These are phyloP conservation scores for Didymella sp. DNA, from an alignment of 2,329 filamentous ascomycete species.

Conservation along the genomic window DNA sequence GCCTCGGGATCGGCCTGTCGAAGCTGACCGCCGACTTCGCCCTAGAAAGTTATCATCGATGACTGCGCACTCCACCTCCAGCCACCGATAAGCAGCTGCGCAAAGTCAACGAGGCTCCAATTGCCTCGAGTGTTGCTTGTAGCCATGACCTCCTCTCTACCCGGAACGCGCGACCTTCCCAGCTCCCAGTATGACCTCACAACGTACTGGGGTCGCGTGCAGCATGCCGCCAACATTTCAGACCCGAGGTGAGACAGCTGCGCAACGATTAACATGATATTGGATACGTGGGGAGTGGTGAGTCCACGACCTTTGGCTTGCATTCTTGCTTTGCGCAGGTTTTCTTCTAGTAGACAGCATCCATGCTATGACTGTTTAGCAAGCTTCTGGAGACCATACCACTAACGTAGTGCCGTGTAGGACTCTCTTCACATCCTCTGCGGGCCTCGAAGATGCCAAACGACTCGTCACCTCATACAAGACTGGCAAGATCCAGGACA, in stretches of 20 bases:
- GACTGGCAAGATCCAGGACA: constrained; percentile 75
- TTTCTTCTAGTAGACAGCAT: not conserved
- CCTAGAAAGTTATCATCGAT: not conserved
- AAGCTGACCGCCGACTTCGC: constrained; percentile 16
- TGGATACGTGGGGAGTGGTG: constrained; percentile 40
- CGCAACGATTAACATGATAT: constrained; percentile 9
- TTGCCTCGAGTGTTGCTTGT: not conserved
- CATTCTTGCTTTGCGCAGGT: not conserved
- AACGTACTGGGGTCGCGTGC: constrained; percentile 95
- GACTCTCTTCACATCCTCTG: constrained; percentile 79
- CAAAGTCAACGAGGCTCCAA: constrained; percentile 4
- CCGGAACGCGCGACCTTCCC: constrained; percentile 79
- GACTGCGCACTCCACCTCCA: not conserved
- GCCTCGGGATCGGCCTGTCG: constrained; percentile 1
- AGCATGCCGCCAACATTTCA: constrained; percentile 85
- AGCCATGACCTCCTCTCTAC: constrained; percentile 67
- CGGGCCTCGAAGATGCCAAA: constrained; percentile 87
- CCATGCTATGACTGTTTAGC: constrained; percentile 1
- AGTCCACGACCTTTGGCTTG: constrained; percentile 45
- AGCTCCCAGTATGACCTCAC: constrained; percentile 89
- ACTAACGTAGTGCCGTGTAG: constrained; percentile 58
- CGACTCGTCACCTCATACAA: constrained; percentile 83
- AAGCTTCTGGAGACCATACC: not conserved
- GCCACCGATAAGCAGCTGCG: not conserved
- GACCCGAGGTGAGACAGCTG: constrained; percentile 83